Evolutionary conservation across 257 asterid genomes (phyloP).

Genomic region (Ophiorrhiza pumila): DNA sequence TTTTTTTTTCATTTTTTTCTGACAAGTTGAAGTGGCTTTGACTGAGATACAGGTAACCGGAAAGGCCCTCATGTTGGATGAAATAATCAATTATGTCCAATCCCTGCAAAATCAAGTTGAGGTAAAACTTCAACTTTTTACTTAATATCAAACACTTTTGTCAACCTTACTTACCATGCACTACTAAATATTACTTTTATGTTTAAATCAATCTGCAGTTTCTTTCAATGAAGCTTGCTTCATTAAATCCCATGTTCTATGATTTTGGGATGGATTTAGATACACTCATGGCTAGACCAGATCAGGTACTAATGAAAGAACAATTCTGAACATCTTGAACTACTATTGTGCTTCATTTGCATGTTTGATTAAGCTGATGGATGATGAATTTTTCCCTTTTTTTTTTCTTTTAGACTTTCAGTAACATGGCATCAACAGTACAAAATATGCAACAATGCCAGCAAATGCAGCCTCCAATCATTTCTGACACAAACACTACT

Average conservation of each 20-base stretch:
- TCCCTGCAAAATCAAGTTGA: constrained; percentile 89
- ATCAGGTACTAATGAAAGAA: constrained; percentile 47
- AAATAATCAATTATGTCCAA: constrained; percentile 83
- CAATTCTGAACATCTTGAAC: background rate
- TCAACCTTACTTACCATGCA: background rate
- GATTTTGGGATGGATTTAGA: constrained; percentile 78
- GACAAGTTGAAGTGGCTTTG: constrained; percentile 39
- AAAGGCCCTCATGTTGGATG: constrained; percentile 96
- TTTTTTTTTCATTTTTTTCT: constrained; percentile 15
- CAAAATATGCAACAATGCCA: constrained; percentile 27
- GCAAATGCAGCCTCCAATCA: constrained; percentile 27
- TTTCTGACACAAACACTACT: constrained; percentile 20
- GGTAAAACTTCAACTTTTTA: constrained; percentile 32
- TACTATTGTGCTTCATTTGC: background rate
- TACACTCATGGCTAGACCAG: constrained; percentile 49
- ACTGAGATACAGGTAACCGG: constrained; percentile 68
- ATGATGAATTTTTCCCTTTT: background rate
- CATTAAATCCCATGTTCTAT: constrained; percentile 57
- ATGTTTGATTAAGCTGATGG: background rate
- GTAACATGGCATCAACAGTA: constrained; percentile 39
- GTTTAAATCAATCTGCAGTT: constrained; percentile 41
- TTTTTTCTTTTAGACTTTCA: constrained; percentile 33
- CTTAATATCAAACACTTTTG: background rate
- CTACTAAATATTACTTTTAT: background rate
- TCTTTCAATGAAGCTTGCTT: constrained; percentile 88